Evolutionary conservation across 257 asterid species (phyloP), one percentile per base, ranked within the genome.

Genomic region (Echites panduratus): DNA sequence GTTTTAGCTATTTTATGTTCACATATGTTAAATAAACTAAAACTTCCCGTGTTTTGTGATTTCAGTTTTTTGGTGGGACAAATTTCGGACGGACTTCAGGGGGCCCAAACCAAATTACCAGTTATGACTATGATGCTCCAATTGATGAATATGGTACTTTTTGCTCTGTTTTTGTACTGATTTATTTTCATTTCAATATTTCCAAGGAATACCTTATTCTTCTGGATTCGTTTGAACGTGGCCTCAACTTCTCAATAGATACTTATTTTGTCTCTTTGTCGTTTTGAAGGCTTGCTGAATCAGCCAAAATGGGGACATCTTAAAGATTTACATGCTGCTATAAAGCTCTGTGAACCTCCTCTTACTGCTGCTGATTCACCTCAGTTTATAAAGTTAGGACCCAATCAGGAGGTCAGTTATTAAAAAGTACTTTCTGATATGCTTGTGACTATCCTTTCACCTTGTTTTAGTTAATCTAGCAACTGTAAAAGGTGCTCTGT

Each of bases 41-140:
- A 26, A 54, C 73, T 73, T 70, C 58, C 73, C 27, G 24, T n/a
- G 77, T 72, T 62, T 49, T 82, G 77, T 84, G 76, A 70, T 84
- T 80, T 82, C 88, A 90, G 98, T 93, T 88, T 81, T 91, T 89
- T 88, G 98, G 98, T 53, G 98, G 98, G 77, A 93, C 98, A 78
- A 93, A 93, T 82, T 93, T 93, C 66, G 98, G 88, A 67, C 90
- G 98, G 73, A 88, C 96, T 79, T 75, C 98, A 61, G 98, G 98
- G 70, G 98, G 98, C 50, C 98, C 98, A 76, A 86, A 84, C 76
- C 82, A 82, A 79, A 88, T 93, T 72, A 93, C 98, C 64, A 93
- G 98, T 86, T 93, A 93, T 72, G 98, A 93, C 76, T 93, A 93
- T 75, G 98, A 93, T 82, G 98, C 98, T 61, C 97, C 97, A 59